phyloP scores from a whole-genome alignment of 257 asterid species.

The Rauvolfia tetraphylla region DNA sequence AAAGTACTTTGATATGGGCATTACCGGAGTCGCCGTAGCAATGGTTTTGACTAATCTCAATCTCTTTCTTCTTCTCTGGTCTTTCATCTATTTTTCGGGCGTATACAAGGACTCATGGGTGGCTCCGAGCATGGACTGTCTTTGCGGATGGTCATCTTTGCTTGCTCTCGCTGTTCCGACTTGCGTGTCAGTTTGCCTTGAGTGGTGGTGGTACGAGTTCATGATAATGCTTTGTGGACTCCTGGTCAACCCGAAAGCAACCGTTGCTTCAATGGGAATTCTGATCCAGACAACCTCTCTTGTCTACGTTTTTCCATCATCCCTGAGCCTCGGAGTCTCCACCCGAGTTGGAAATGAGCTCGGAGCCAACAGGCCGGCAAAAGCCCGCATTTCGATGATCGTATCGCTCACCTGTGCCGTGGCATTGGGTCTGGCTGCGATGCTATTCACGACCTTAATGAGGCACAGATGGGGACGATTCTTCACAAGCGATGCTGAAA shows the following conservation, averaged over 20 bases:
- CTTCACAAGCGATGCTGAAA: constrained; percentile 62
- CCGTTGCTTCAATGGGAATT: constrained; percentile 89
- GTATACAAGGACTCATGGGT: constrained; percentile 71
- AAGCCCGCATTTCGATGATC: constrained; percentile 60
- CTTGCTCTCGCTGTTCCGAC: constrained; percentile 66
- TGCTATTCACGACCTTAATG: constrained; percentile 60
- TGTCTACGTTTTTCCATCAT: constrained; percentile 82
- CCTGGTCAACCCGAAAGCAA: constrained; percentile 59
- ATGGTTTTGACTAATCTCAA: constrained; percentile 82
- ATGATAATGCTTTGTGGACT: constrained; percentile 87
- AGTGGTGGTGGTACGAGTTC: constrained; percentile 99
- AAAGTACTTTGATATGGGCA: constrained; percentile 50
- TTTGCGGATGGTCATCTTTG: constrained; percentile 68
- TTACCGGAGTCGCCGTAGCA: constrained; percentile 70
- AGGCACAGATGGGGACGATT: constrained; percentile 67
- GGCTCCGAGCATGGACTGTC: constrained; percentile 56
- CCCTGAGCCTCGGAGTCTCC: constrained; percentile 79
- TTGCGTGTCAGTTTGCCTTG: constrained; percentile 78
- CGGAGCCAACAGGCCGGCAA: constrained; percentile 63
- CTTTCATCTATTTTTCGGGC: constrained; percentile 57
- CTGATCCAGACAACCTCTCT: constrained; percentile 80
- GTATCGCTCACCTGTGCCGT: constrained; percentile 48
- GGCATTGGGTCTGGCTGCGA: constrained; percentile 59
- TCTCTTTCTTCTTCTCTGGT: constrained; percentile 47
- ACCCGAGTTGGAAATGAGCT: constrained; percentile 75